Base-by-base conservation (phyloP, 108 stramenopile genomes). In the Cyclotella choctawhatcheeana region DNA sequence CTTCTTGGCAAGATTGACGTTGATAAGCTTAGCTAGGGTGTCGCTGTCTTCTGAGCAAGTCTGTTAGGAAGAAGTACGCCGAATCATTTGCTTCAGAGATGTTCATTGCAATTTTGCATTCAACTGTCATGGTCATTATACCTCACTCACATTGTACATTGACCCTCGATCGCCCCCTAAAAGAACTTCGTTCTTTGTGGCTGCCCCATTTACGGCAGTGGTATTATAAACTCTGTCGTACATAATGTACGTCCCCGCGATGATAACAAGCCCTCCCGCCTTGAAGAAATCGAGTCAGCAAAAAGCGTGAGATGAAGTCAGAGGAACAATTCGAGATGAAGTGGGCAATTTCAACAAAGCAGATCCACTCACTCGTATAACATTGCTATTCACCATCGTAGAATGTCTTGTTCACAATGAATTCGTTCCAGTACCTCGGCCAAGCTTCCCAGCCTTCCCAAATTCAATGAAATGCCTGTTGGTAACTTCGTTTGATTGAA, bases 71-170 rank as follows among this genome's bases (percentile, higher is more conserved):
- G 18, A n/a, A n/a, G n/a, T 29, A 40, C 29, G 69, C 25, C 24
- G 24, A 10, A 47, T 17, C 26, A 34, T 64, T 34, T 32, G 14
- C n/a, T 24, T 33, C 50, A 51, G 54, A 29, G 26, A 37, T 34
- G 22, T 29, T 2, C 12, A 40, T 18, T 25, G 1, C 30, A 25
- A 18, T 24, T 16, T 14, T 21, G 44, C 27, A 34, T 25, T 22
- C 1, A 58, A 7, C 18, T 37, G 0, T 35, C 35, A 27, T 14
- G 16, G 5, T 30, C 18, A 47, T 21, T 30, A 30, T 27, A 32
- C 1, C 47, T 62, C 22, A 60, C 81, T 74, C 64, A 82, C 72
- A 75, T 79, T 79, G 73, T 79, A 79, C 82, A 83, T 45, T 26
- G 82, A 83, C 44, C 82, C 82, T 33, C 62, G 61, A 21, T 33